These are phyloP conservation scores for Candida freyschussii DNA, from an alignment of 1,139 yeast species.

Conservation along the genomic window DNA sequence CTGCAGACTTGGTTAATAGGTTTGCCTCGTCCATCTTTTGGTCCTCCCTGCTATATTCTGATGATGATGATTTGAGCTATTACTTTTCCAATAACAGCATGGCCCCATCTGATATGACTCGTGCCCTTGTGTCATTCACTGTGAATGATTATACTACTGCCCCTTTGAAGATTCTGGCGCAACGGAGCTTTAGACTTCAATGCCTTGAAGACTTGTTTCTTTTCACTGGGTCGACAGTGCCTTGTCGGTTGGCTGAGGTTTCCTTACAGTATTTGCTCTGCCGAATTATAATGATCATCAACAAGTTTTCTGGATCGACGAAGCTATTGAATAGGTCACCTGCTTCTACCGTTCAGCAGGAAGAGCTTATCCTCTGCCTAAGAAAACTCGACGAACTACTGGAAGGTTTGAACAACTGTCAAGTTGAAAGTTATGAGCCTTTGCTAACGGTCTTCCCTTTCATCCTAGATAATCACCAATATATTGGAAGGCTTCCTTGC, in stretches of 20 bases:
- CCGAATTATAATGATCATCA: slow-evolving; percentile 46
- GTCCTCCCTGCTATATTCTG: slow-evolving; percentile 47
- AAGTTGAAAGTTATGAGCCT: slow-evolving; percentile 18
- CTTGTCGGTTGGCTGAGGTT: slow-evolving; percentile 22
- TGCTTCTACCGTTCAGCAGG: slow-evolving; percentile 44
- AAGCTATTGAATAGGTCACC: slow-evolving; percentile 49
- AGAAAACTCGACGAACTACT: slow-evolving; percentile 31
- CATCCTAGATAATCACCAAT: slow-evolving; percentile 29
- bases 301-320: slow-evolving; percentile 48
- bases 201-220: slow-evolving; percentile 46
- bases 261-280: slow-evolving; percentile 39
- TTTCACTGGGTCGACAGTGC: slow-evolving; percentile 22
- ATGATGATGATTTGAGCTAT: slow-evolving; percentile 40
- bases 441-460: slow-evolving; percentile 33
- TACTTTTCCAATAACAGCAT: slow-evolving; percentile 27
- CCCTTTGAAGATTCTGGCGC: slow-evolving; percentile 31
- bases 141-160: slow-evolving; percentile 41
- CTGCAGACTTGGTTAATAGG: slow-evolving; percentile 33
- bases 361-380: slow-evolving; percentile 39
- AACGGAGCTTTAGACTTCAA: slow-evolving; percentile 38
- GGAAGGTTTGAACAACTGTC: slow-evolving; percentile 13
- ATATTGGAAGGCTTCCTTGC: slow-evolving; percentile 13
- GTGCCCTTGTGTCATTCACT: slow-evolving; percentile 28
- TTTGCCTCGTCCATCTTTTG: slow-evolving; percentile 43
- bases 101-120: slow-evolving; percentile 29